Percentiles rank a stretch among this genome's conserved stretches.
Evolutionary conservation across 768 basidiomycete genomes (phyloP).

Genomic region (Mycena chlorophos): DNA sequence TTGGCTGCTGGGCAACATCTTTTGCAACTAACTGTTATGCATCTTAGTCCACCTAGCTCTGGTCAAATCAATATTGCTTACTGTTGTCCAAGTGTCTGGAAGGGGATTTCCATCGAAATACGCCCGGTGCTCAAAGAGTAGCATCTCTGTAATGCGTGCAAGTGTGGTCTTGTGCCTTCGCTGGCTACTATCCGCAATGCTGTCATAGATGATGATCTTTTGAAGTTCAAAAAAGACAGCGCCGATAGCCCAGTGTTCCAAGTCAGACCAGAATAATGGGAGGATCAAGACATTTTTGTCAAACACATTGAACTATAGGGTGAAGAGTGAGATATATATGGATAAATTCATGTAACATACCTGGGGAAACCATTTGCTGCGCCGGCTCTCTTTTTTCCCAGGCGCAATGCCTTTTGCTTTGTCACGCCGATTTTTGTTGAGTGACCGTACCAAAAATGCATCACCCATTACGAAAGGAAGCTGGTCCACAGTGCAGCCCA

Average conservation of each 20-base stretch:
- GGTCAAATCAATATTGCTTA: too few relatives aligned
- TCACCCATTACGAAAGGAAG: background rate
- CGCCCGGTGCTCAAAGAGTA: background rate
- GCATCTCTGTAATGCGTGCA: background rate
- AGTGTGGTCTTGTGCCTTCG: background rate
- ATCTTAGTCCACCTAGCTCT: too few relatives aligned
- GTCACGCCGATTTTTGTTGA: too few relatives aligned
- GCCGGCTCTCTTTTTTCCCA: too few relatives aligned
- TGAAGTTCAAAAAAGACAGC: background rate
- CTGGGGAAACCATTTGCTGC: too few relatives aligned
- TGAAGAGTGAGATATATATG: too few relatives aligned
- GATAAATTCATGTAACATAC: too few relatives aligned
- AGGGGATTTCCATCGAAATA: background rate
- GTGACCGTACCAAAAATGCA: background rate
- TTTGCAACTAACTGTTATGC: too few relatives aligned
- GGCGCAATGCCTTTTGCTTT: too few relatives aligned
- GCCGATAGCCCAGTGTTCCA: background rate
- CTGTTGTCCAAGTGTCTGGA: background rate
- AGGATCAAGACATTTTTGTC: background rate
- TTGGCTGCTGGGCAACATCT: background rate
- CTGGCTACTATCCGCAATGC: background rate
- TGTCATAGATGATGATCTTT: background rate
- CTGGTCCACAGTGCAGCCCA: too few relatives aligned
- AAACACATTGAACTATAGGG: background rate
- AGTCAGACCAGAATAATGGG: background rate